Conservation (phyloP, 495 filamentous ascomycete genomes). For the Penicillium antarcticum region DNA sequence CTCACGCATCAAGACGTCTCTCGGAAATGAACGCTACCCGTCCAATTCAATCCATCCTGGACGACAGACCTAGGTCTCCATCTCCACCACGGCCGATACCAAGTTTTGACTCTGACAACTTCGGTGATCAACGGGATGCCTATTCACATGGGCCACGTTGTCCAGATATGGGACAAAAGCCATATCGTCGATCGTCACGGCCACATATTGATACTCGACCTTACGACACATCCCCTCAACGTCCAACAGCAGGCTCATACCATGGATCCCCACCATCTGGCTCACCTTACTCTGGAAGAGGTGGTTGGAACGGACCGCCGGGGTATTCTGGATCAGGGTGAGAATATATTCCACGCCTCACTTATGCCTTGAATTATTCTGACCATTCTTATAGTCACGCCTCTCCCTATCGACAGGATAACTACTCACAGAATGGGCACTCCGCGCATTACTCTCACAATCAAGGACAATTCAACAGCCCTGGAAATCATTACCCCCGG, state of each 20-base stretch:
- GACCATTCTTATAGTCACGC: slow-evolving; percentile 35
- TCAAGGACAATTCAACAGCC: slow-evolving; percentile 50
- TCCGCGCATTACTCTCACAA: slow-evolving; percentile 54
- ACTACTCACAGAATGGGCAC: slow-evolving; percentile 40
- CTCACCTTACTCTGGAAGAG: slow-evolving; percentile 61
- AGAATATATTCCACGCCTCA: slow-evolving; percentile 13
- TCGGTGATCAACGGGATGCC: slow-evolving; percentile 24
- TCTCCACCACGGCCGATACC: slow-evolving; percentile 39
- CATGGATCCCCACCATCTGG: slow-evolving; percentile 64
- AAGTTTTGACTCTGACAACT: slow-evolving; percentile 31
- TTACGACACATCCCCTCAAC: slow-evolving; percentile 57
- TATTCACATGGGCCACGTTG: slow-evolving; percentile 36
- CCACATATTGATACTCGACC: slow-evolving; percentile 43
- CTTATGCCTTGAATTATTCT: slow-evolving; percentile 14
- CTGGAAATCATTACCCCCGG: slow-evolving; percentile 48
- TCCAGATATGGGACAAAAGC: slow-evolving; percentile 28
- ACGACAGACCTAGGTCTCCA: slow-evolving; percentile 28
- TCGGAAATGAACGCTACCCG: slow-evolving; percentile 31
- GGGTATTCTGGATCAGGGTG: slow-evolving; percentile 60
- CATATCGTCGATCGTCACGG: slow-evolving; percentile 27
- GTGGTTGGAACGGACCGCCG: slow-evolving; percentile 54
- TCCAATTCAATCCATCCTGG: slow-evolving; percentile 23
- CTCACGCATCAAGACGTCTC: slow-evolving; percentile 21
- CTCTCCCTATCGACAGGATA: slow-evolving; percentile 49
- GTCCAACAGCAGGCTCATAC: slow-evolving; percentile 56